Percentiles rank a stretch among this genome's conserved stretches.
phyloP scores from a whole-genome alignment of 176 grass and related monocot genomes.

The Ensete glaucum region DNA sequence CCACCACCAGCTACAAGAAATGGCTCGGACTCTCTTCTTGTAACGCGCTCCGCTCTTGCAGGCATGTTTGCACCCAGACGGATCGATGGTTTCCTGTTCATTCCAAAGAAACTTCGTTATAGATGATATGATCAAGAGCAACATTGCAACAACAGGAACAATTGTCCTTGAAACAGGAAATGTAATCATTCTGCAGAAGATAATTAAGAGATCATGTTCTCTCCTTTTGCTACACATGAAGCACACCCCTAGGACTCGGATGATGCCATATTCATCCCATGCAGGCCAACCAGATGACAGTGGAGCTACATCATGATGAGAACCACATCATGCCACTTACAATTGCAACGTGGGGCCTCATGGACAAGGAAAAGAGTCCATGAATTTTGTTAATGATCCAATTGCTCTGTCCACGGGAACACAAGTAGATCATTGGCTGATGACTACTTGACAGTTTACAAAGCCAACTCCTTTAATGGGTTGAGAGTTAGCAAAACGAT shows the following conservation, averaged over 20 bases:
- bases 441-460: not conserved
- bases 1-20: conserved; percentile 37
- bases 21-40: conserved; percentile 34
- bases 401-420: not conserved
- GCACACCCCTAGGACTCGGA: not conserved
- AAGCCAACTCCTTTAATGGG: not conserved
- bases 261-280: not conserved
- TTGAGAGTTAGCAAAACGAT: not conserved
- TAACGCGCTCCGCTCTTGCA: conserved; percentile 55
- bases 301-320: not conserved
- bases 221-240: not conserved
- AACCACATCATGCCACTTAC: not conserved
- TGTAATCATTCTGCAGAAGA: no score
- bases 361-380: not conserved
- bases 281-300: conserved; percentile 1
- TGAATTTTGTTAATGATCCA: not conserved
- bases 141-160: no score
- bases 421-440: not conserved
- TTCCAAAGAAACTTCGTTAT: not conserved
- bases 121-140: conserved; percentile 12
- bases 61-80: conserved; percentile 73
- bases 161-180: not conserved
- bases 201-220: not conserved
- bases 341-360: not conserved
- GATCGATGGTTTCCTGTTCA: conserved; percentile 63